phyloP scores from a whole-genome alignment of 78 protist genomes.

The Protostelium mycophagum region DNA sequence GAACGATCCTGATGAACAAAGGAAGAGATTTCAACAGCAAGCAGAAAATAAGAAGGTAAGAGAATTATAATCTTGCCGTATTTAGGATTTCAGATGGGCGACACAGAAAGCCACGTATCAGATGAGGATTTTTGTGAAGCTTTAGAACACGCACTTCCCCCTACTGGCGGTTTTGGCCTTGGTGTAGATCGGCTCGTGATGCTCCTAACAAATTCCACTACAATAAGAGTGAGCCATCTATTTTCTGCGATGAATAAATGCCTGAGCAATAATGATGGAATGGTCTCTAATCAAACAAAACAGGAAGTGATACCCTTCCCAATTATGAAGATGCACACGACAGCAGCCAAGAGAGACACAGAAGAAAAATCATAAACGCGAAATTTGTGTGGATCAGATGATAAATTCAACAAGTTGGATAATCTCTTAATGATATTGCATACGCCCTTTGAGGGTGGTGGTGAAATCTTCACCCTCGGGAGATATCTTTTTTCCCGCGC shows the following conservation, averaged over 20 bases:
- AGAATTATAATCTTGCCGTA: not conserved
- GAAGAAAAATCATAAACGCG: too few species aligned
- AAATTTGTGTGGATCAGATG: too few species aligned
- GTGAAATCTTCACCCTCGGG: too few species aligned
- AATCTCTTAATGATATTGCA: too few species aligned
- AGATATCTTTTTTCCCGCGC: too few species aligned
- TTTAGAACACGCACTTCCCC: not conserved
- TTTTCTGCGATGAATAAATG: conserved; percentile 99
- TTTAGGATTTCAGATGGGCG: conserved; percentile 3
- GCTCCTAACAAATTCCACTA: conserved; percentile 89
- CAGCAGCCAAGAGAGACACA: too few species aligned
- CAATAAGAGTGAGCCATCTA: conserved; percentile 98
- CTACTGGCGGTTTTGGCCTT: conserved; percentile 80
- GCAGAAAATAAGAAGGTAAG: conserved; percentile 31
- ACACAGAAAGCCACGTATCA: not conserved
- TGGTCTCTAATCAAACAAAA: not conserved
- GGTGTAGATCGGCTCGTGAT: conserved; percentile 99
- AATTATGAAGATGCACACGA: not conserved
- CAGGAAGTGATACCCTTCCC: not conserved
- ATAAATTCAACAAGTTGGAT: too few species aligned
- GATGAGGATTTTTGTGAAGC: conserved; percentile 9
- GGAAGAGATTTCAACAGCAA: conserved; percentile 92
- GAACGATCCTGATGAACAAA: conserved; percentile 98
- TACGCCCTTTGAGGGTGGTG: too few species aligned
- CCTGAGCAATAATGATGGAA: not conserved